Evolutionary conservation across 805 yeast genomes (phyloP).

Genomic region (Kodamaea kaohsiungensis): DNA sequence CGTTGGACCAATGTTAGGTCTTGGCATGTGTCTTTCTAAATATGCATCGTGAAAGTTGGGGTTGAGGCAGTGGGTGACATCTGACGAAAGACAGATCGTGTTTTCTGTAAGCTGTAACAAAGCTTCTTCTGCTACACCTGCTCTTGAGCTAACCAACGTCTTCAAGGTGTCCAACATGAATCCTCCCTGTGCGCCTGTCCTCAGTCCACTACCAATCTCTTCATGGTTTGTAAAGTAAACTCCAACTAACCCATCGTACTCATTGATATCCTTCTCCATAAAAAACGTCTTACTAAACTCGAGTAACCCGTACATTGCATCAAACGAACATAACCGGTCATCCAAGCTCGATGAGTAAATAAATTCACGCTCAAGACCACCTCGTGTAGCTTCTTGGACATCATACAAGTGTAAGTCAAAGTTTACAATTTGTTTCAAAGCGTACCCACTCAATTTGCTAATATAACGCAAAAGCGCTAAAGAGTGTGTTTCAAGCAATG

Average conservation of each 20-base stretch:
- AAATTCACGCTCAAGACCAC: constrained; percentile 39
- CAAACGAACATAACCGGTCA: constrained; percentile 43
- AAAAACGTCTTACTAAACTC: constrained; percentile 20
- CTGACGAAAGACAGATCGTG: constrained; percentile 39
- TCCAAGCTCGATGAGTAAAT: constrained; percentile 42
- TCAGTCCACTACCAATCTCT: constrained; percentile 41
- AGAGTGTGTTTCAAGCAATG: constrained; percentile 33
- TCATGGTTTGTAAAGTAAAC: constrained; percentile 42
- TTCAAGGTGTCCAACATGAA: constrained; percentile 26
- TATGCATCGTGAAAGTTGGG: constrained; percentile 39
- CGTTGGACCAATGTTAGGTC: constrained; percentile 40
- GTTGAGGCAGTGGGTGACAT: constrained; percentile 45
- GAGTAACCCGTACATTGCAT: constrained; percentile 35
- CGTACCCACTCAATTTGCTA: constrained; percentile 21
- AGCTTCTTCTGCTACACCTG: neutral
- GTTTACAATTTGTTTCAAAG: constrained; percentile 26
- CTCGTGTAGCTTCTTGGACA: constrained; percentile 35
- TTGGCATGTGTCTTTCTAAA: constrained; percentile 34
- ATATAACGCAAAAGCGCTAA: constrained; percentile 34
- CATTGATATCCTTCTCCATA: constrained; percentile 14
- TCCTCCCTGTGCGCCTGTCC: constrained; percentile 42
- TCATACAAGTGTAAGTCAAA: constrained; percentile 41
- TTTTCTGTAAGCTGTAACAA: constrained; percentile 9
- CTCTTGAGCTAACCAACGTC: constrained; percentile 13
- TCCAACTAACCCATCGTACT: constrained; percentile 29